Base-by-base conservation (phyloP, 1,139 yeast genomes). In the Nakaseomyces nivariensis region DNA sequence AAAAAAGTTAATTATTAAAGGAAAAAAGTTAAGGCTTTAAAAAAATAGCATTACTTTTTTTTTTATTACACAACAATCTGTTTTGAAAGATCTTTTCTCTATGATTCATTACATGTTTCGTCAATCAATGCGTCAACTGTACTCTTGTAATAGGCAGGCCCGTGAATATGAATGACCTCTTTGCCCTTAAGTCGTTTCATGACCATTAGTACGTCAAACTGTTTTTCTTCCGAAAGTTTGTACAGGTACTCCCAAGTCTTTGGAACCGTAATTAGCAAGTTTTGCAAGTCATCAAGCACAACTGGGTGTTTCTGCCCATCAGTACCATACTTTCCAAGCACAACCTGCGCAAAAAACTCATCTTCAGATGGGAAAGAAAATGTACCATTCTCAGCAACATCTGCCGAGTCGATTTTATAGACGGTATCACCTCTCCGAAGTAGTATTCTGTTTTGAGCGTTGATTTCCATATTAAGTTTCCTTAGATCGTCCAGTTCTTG, bases 401-500 rank as follows among this genome's bases (percentile, higher is more conserved):
- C 38, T 10, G 11, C 26, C 7, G 32, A 7, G 17, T 29, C 37
- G 13, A 32, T 24, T 29, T 33, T 24, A 9, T 10, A 37, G 11
- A 25, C 61, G 26, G 50, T 50, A 7, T 34, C 48, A 26, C 52
- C 53, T n/a, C 53, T 57, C 38, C 69, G 67, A 45, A 71, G 64
- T 43, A 79, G 69, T 29, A 77, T 63, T 62, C 81, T 78, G 64
- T 85, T 83, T 58, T 51, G 51, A 5, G 49, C 50, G 37, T 51
- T 50, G 17, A 55, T 54, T 34, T 50, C 51, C 80, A 81, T 56
- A 76, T 80, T 59, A 73, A 73, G 54, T 74, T 75, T 48, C 81
- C 64, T 51, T 33, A 58, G 47, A 4, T 69, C 67, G 33, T 81
- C 85, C 48, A 85, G 66, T 59, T 84, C 81, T 41, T 70, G 71